Evolutionary conservation across 371 early-diverging fungal species (phyloP), one percentile per base, ranked within the genome.

Genomic region (Polyrhizophydium stewartii): DNA sequence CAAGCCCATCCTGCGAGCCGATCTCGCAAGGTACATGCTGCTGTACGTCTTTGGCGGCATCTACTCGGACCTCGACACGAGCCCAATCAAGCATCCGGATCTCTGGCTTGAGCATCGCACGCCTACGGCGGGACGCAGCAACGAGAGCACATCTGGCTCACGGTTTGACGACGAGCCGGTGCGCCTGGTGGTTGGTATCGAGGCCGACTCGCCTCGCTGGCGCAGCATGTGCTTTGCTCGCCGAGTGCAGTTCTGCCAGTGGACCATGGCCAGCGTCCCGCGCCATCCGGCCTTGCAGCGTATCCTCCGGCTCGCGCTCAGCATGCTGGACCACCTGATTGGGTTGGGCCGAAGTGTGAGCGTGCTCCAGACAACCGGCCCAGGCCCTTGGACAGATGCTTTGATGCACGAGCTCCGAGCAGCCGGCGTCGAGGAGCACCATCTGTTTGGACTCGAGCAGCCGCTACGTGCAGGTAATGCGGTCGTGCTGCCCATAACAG

Each of bases 31-130:
- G 27, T 56, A 56, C 43, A 10, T 58, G n/a, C 27, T 65, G n/a
- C 40, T 65, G 58, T n/a, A 27, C 32, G 43, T 27, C 6, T 65
- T 64, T 43, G 65, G 65, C n/a, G 65, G 65, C 25, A 56, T 65
- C 40, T 40, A 40, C 40, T 40, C 40, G 10, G 40, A 40, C 19
- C 19, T 40, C 12, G 40, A 40, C 40, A 40, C 40, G 19, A 12
- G 19, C 19, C 40, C 40, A 12, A 19, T 40, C 40, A 40, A 19
- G 40, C 12, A 40, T 40, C 12, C 19, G 10, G 40, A 40, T 12
- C 10, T 12, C 40, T 40, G 40, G 40, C 12, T 19, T 12, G 40
- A 40, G 10, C 40, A 10, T 12, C 19, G 19, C 40, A 40, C 40
- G 19, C n/a, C n/a, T n/a, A n/a, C n/a, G n/a, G n/a, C n/a, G n/a